Base-by-base conservation (phyloP, 1,284 basidiomycete species). In the Trametes pubescens region DNA sequence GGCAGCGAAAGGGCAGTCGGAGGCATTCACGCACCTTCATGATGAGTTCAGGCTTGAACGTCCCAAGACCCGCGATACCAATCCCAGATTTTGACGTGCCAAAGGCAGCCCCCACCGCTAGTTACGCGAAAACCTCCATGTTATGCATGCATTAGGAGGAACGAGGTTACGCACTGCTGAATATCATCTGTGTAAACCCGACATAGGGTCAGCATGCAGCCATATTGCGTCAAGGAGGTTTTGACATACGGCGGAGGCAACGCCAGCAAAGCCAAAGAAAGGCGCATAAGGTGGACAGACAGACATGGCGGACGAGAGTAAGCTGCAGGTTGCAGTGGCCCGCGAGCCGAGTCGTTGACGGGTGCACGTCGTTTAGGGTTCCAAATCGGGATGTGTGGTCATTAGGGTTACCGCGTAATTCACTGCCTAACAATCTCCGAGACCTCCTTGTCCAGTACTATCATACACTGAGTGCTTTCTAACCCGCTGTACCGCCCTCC, bases 71-170 rank as follows among this genome's bases (percentile, higher is more conserved):
- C 65, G 97, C 92, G 76, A 99, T 99, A 59, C 97, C 98, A 73
- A 99, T 98, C 52, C 98, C 98, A 52, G 97, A 88, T 80, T 99
- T 99, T 54, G 96, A 89, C 0, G 98, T 99, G 48, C 98, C 98
- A 79, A 95, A 96, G 21, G 97, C 96, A 66, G 97, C 97, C 69
- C 98, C 97, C 51, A 98, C 82, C 69, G 96, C 91, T 93, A 71
- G 26, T 65, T 44, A 29, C 34, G 58, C 53, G 22, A 16, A 38
- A 61, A 32, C 9, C 10, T 22, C 22, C 3, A 16, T 37, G 7
- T 18, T 29, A 10, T 40, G 52, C 38, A 40, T 11, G 22, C 26
- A 22, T 32, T 1, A 13, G 8, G 5, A 24, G 5, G 46, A 14
- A 48, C 22, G 43, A 11, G 37, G 16, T 14, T 24, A 81, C 86